A percentile compares a stretch with the other conserved stretches of the same genome.
Conservation (phyloP, 768 basidiomycete genomes). For the Leccinum variicolor region DNA sequence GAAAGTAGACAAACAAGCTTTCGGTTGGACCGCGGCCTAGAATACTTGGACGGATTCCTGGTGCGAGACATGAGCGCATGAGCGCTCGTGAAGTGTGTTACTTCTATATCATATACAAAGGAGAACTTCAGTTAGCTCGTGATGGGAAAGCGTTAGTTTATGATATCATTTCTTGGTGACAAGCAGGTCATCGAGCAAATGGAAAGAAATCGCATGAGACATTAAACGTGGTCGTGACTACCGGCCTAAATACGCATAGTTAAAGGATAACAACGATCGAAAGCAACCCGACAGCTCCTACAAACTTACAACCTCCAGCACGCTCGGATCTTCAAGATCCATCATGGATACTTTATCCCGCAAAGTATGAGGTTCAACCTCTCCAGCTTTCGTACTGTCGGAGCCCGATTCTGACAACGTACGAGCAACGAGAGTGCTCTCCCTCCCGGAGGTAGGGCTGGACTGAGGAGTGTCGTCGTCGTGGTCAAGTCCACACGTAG, state of each 20-base stretch:
- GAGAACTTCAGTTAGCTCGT: too few species aligned
- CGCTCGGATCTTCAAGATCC: slow-evolving; percentile 26
- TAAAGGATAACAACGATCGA: slow-evolving; percentile 8
- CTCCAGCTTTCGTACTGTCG: slow-evolving; percentile 25
- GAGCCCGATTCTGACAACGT: slow-evolving; percentile 29
- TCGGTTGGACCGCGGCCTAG: too few species aligned
- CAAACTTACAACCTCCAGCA: slow-evolving; percentile 13
- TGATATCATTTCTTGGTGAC: too few species aligned
- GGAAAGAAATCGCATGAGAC: neutral
- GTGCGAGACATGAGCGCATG: neutral
- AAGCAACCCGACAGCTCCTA: slow-evolving; percentile 3
- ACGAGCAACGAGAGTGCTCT: slow-evolving; percentile 22
- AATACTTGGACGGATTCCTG: neutral
- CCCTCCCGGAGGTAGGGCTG: slow-evolving; percentile 12
- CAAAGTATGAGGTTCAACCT: slow-evolving; percentile 23
- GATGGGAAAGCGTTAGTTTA: too few species aligned
- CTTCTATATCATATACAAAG: too few species aligned
- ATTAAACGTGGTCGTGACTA: slow-evolving; percentile 1
- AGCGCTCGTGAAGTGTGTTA: neutral
- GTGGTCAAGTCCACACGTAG: neutral
- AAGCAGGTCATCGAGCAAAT: neutral
- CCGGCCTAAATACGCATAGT: slow-evolving; percentile 26
- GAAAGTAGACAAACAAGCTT: slow-evolving; percentile 5
- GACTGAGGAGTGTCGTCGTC: slow-evolving; percentile 1
- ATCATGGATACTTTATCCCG: slow-evolving; percentile 24